Evolutionary conservation across 345 rosid genomes (phyloP).

Genomic region (Brassica carinata): DNA sequence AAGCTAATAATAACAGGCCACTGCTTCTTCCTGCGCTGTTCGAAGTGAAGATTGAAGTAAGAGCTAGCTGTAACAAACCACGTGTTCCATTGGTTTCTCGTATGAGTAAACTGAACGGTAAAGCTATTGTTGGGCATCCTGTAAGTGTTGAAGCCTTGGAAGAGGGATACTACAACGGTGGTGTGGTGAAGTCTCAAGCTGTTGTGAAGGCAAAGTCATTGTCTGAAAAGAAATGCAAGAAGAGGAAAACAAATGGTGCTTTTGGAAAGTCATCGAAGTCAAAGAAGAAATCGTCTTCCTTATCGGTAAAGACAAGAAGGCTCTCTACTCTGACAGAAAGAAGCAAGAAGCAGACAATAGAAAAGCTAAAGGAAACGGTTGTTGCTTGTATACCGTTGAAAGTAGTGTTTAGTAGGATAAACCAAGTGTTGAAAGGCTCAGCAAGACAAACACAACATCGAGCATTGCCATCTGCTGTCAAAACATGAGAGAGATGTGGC

Average conservation of each 20-base stretch:
- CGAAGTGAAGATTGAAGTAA: constrained; percentile 77
- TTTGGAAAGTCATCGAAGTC: constrained; percentile 24
- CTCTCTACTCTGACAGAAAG: constrained; percentile 59
- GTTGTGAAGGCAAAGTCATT: constrained; percentile 36
- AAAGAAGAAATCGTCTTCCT: constrained; percentile 55
- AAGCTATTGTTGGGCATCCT: constrained; percentile 90
- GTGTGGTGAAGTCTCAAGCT: constrained; percentile 26
- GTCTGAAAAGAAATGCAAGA: constrained; percentile 44
- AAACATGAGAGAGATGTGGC: constrained; percentile 28
- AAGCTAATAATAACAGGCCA: constrained; percentile 44
- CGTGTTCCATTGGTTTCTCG: constrained; percentile 89
- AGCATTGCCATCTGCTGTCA: constrained; percentile 33
- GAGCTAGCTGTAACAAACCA: constrained; percentile 61
- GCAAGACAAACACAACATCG: constrained; percentile 43
- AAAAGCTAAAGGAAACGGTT: constrained; percentile 63
- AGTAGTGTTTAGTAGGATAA: constrained; percentile 87
- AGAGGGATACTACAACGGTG: constrained; percentile 42
- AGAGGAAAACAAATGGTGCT: constrained; percentile 31
- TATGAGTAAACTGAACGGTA: constrained; percentile 76
- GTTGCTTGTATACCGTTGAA: constrained; percentile 84
- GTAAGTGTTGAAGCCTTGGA: constrained; percentile 57
- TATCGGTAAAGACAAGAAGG: constrained; percentile 72
- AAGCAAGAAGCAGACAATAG: constrained; percentile 47
- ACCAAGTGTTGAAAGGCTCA: constrained; percentile 79
- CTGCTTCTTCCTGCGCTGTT: constrained; percentile 39